These are phyloP conservation scores for Mycena rosella DNA, from an alignment of 768 basidiomycete species.

Conservation along the genomic window DNA sequence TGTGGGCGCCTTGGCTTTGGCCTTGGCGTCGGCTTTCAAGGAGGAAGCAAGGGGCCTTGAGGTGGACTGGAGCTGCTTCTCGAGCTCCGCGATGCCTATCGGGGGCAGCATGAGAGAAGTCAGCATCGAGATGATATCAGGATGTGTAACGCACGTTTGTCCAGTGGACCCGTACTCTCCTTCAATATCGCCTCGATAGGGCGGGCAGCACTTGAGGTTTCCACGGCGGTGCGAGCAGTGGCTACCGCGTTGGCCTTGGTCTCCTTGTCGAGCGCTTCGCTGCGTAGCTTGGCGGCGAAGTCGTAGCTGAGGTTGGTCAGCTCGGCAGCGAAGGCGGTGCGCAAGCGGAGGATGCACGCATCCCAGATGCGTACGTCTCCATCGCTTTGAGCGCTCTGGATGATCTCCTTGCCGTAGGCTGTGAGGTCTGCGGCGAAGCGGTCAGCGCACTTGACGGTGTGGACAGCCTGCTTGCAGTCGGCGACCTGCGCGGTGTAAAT, in stretches of 20 bases:
- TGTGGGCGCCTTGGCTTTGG: too few species aligned
- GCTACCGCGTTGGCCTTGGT: not conserved
- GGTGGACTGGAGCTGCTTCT: too few species aligned
- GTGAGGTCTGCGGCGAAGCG: not conserved
- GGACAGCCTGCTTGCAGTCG: too few species aligned
- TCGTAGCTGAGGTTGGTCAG: constrained; percentile 12
- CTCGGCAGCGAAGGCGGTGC: not conserved
- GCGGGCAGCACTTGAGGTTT: constrained; percentile 4
- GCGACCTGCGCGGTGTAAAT: too few species aligned
- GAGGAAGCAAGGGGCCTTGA: too few species aligned
- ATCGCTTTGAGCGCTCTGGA: not conserved
- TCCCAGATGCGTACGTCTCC: constrained; percentile 11
- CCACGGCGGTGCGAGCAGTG: constrained; percentile 10
- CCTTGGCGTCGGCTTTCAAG: too few species aligned
- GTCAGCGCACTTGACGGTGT: too few species aligned
- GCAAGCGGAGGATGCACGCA: not conserved
- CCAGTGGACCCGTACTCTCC: too few species aligned
- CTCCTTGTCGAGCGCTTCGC: constrained; percentile 4
- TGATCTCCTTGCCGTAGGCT: constrained; percentile 1
- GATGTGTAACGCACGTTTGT: too few species aligned
- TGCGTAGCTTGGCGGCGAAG: constrained; percentile 9
- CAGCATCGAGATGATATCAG: too few species aligned
- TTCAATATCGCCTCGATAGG: not conserved
- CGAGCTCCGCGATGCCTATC: too few species aligned
- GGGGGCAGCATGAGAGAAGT: too few species aligned